Base-by-base conservation (phyloP, 352 stramenopile species). In the Pythium rishiriense region DNA sequence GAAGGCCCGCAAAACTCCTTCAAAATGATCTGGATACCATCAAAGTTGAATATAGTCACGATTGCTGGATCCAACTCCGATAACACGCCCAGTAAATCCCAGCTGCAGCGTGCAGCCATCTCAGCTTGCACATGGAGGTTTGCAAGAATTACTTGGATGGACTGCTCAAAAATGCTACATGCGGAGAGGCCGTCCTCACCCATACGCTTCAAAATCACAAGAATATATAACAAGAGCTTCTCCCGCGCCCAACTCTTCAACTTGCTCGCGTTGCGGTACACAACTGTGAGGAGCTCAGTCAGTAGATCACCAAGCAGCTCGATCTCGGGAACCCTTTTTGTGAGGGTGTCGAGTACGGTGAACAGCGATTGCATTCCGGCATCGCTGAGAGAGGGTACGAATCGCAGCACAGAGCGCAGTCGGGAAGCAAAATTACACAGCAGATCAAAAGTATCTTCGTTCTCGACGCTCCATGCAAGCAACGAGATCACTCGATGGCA, bases 31-130 rank as follows among this genome's bases (percentile, higher is more conserved):
- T 73, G 68, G 29, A 87, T 74, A 6, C 71, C 80, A 41, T 88
- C 80, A 8, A 90, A 74, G 22, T 88, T 88, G 57, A 88, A 88
- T 14, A 91, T 72, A 1, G 76, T 66, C 6, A 76, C 75, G 52
- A 90, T 83, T 2, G 82, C 76, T 11, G 78, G 67, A 46, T 89
- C 76, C 17, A 87, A 62, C 48, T 86, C 76, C 0, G 71, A 76
- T 9, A 91, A 70, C 35, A 85, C 74, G 1, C 75, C 68, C 0
- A 91, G 59, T 0, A 89, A 58, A 43, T 87, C 77, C 72, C 75
- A 91, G 41, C 78, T 89, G 53, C 77, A 78, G 19, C 64, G 62
- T 4, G 68, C 64, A 43, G 81, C 62, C 7, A 74, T 53, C 52
- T 85, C 77, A 7, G 59, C 49, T 0, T 62, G 48, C 11, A 66